A percentile compares a stretch with the other conserved stretches of the same genome.
These are phyloP conservation scores for Nitzschia sp. DNA, from an alignment of 108 stramenopile species.

Conservation along the genomic window DNA sequence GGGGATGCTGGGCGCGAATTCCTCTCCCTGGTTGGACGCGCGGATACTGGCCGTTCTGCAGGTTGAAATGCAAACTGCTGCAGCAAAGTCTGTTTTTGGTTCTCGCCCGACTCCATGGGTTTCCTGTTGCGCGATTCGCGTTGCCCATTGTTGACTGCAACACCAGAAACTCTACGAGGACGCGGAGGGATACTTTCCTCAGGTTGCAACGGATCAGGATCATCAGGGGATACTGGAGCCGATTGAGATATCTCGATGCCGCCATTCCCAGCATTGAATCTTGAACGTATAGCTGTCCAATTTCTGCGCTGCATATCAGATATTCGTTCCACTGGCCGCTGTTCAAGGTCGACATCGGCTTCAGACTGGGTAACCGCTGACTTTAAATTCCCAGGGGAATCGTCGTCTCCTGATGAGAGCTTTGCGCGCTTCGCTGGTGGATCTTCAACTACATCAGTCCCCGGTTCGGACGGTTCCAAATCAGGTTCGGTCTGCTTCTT, in stretches of 20 bases:
- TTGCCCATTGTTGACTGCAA: background rate
- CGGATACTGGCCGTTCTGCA: background rate
- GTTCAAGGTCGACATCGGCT: background rate
- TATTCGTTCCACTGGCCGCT: background rate
- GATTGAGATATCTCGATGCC: background rate
- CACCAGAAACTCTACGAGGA: background rate
- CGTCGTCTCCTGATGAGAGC: background rate
- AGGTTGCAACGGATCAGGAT: background rate
- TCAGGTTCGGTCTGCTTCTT: conserved; percentile 5
- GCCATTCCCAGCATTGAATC: conserved; percentile 2
- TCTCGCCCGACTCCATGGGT: background rate
- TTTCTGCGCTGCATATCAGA: conserved; percentile 25
- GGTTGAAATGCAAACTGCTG: conserved; percentile 20
- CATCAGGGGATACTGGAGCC: conserved; percentile 9
- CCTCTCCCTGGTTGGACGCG: too few species aligned
- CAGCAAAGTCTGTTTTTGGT: conserved; percentile 1
- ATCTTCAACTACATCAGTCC: background rate
- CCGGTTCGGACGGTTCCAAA: background rate
- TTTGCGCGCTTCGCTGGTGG: background rate
- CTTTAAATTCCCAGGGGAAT: background rate
- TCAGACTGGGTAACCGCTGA: background rate
- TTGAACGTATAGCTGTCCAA: conserved; percentile 31
- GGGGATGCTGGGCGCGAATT: too few species aligned
- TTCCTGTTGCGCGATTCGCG: background rate
- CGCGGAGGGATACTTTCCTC: background rate